Evolutionary conservation across 805 yeast genomes (phyloP).

Genomic region (Metschnikowia bowlesiae): DNA sequence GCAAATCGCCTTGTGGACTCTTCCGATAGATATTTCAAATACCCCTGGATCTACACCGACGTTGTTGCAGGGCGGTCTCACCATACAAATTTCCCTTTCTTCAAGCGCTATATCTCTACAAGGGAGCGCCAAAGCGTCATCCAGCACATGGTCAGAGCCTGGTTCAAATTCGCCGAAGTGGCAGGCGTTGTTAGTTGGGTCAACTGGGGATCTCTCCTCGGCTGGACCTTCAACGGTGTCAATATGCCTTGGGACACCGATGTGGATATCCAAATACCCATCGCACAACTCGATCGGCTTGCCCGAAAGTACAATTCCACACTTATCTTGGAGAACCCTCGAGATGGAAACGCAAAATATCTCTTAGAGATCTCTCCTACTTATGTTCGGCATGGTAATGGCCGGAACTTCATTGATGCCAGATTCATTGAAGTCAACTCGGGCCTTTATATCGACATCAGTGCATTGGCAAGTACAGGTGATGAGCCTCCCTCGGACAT

Average conservation of each 20-base stretch:
- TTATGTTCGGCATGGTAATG: slow-evolving; percentile 18
- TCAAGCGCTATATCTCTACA: slow-evolving; percentile 31
- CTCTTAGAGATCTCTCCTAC: slow-evolving; percentile 20
- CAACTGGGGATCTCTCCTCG: slow-evolving; percentile 24
- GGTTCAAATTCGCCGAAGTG: slow-evolving; percentile 36
- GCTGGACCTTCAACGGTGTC: slow-evolving; percentile 19
- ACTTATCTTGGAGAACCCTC: slow-evolving; percentile 15
- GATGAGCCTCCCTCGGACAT: slow-evolving; percentile 9
- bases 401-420: slow-evolving; percentile 19
- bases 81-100: slow-evolving; percentile 32
- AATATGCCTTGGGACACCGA: slow-evolving; percentile 21
- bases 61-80: slow-evolving; percentile 30
- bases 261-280: slow-evolving; percentile 17
- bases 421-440: slow-evolving; percentile 30
- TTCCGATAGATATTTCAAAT: slow-evolving; percentile 33
- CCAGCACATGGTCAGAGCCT: slow-evolving; percentile 33
- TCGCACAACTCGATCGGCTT: slow-evolving; percentile 14
- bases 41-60: slow-evolving; percentile 38
- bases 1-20: slow-evolving; percentile 19
- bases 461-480: slow-evolving; percentile 13
- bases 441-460: slow-evolving; percentile 29
- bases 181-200: slow-evolving; percentile 27
- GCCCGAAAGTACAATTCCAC: slow-evolving; percentile 13
- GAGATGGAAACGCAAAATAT: slow-evolving; percentile 18
- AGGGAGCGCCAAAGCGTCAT: slow-evolving; percentile 35